Percentiles rank a stretch among this genome's conserved stretches.
Conservation (phyloP, 306 rosid species). For the Spatholobus suberectus region DNA sequence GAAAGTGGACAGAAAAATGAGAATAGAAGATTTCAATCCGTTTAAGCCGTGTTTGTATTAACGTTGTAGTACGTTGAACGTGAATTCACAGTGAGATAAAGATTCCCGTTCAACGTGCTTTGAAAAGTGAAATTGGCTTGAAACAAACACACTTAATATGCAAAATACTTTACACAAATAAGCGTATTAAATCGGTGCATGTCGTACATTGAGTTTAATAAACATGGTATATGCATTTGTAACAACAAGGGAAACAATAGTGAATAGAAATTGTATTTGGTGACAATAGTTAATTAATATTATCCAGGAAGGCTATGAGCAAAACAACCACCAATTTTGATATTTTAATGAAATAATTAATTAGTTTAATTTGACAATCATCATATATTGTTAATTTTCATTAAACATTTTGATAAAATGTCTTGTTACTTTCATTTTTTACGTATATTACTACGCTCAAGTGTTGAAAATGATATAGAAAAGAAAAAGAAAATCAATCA, state of each 20-base stretch:
- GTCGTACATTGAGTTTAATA: not conserved
- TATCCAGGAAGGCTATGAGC: not conserved
- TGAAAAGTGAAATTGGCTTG: no score
- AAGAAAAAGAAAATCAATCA: not conserved
- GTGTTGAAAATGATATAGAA: not conserved
- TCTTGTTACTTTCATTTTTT: not conserved
- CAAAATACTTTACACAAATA: not conserved
- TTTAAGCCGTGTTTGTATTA: no score
- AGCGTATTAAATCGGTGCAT: not conserved
- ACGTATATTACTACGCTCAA: not conserved
- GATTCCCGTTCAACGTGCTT: no score
- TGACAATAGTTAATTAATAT: not conserved
- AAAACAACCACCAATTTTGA: not conserved
- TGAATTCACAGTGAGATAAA: no score
- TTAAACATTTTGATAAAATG: not conserved
- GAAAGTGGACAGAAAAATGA: not conserved
- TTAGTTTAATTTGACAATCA: not conserved
- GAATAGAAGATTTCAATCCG: not conserved
- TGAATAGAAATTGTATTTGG: not conserved
- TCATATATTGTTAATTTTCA: not conserved
- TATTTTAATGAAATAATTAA: not conserved
- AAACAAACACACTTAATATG: no score
- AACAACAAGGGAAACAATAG: not conserved
- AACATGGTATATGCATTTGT: not conserved
- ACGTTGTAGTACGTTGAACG: no score